Evolutionary conservation across 495 filamentous ascomycete species (phyloP).

Genomic region (Hypoxylon fuscum): DNA sequence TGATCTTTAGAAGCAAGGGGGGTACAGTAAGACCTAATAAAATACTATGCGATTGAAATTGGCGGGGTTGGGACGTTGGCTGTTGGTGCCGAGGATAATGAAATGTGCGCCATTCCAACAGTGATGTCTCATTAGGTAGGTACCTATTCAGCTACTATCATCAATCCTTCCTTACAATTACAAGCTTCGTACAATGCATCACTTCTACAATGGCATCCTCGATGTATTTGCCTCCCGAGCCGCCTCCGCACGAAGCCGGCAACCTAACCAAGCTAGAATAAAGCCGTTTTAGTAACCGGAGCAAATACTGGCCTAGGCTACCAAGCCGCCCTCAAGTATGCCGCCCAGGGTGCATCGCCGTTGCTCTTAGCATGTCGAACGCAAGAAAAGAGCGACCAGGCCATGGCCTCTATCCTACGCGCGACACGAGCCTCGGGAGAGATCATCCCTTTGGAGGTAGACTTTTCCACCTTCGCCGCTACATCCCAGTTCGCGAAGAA

Average conservation of each 20-base stretch:
- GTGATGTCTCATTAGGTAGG: too few relatives aligned
- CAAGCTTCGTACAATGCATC: too few relatives aligned
- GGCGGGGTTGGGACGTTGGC: too few relatives aligned
- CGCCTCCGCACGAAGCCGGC: background rate
- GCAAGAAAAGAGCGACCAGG: constrained; percentile 50
- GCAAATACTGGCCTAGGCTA: constrained; percentile 59
- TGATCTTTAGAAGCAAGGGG: too few relatives aligned
- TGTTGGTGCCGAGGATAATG: too few relatives aligned
- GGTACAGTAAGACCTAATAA: too few relatives aligned
- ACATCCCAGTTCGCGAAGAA: constrained; percentile 31
- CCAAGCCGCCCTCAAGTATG: constrained; percentile 56
- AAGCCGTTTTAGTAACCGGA: constrained; percentile 63
- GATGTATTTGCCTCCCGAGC: too few relatives aligned
- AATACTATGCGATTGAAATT: too few relatives aligned
- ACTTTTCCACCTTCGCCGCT: constrained; percentile 31
- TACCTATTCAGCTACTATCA: too few relatives aligned
- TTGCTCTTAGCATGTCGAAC: constrained; percentile 59
- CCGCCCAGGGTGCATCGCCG: constrained; percentile 45
- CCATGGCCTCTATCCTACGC: constrained; percentile 44
- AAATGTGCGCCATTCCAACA: too few relatives aligned
- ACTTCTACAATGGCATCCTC: too few relatives aligned
- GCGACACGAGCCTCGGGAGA: constrained; percentile 1
- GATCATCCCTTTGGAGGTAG: constrained; percentile 16
- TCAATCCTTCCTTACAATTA: too few relatives aligned
- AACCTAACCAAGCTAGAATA: constrained; percentile 6